Evolutionary conservation across 1,284 basidiomycete genomes (phyloP), one percentile per base, ranked within the genome.

Genomic region (Hymenochaete sp.): DNA sequence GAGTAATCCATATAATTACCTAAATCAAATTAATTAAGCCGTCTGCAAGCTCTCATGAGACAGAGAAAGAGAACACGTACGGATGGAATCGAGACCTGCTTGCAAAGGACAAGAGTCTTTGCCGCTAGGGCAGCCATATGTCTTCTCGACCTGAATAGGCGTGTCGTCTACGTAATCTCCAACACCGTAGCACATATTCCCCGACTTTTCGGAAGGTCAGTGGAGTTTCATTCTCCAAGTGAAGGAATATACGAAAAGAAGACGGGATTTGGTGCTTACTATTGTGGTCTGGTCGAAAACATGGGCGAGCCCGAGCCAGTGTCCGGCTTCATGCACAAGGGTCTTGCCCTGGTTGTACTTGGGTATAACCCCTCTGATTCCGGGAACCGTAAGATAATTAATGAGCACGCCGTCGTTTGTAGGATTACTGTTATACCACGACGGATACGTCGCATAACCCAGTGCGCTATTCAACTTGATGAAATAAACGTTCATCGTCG

Each of bases 241-340:
- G 16, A 39, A 25, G 9, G 38, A 8, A n/a, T 21, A 22, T 14
- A 10, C 7, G 38, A 21, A 7, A 16, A 19, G n/a, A 39, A 31
- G 28, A 31, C 14, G 10, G 14, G 28, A 31, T 9, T 14, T 31
- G 10, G 28, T 10, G 14, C 10, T 10, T 9, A 31, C 28, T 10
- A 31, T 10, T 31, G 28, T 31, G 9, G 9, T 10, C 28, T 31
- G 9, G 14, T 31, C 28, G 25, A 40, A 40, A 27, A 24, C 26
- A 24, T 40, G 38, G 25, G 21, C 21, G 11, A 40, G 13, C 4
- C 38, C 38, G 11, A 40, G 19, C 38, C 38, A 40, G 16, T 40
- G 38, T 10, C 38, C 38, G 10, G 26, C 38, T 24, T 40, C 38
- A 40, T 40, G 38, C 11, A 22, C 22, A 14, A 40, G 38, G 9